phyloP scores from a whole-genome alignment of 495 filamentous ascomycete genomes.

The Aspergillus nidulans region DNA sequence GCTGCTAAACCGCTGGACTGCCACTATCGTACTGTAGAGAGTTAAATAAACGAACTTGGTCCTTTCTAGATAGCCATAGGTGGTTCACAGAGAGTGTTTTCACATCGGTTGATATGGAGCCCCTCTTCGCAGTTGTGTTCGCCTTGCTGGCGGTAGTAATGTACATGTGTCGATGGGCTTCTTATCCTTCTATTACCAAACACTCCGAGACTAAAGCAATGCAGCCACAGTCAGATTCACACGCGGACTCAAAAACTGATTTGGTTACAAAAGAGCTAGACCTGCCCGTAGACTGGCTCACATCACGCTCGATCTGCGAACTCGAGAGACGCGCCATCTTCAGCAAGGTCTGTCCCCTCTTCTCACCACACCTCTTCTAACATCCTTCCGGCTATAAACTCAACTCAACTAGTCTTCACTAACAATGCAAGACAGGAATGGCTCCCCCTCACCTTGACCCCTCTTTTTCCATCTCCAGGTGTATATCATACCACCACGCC shows the following conservation, averaged over 20 bases:
- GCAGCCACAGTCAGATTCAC: not conserved
- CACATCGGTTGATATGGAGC: not conserved
- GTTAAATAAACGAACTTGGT: too few relatives aligned
- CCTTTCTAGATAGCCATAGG: too few relatives aligned
- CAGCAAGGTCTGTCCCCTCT: conserved; percentile 33
- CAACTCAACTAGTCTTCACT: not conserved
- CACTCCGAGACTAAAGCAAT: not conserved
- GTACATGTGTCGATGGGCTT: not conserved
- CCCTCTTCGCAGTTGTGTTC: not conserved
- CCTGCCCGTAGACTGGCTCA: conserved; percentile 45
- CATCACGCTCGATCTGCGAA: conserved; percentile 40
- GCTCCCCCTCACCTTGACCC: conserved; percentile 44
- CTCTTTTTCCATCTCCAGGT: conserved; percentile 43
- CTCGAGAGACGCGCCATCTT: conserved; percentile 52
- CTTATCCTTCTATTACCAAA: not conserved
- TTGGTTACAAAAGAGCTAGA: conserved; percentile 34
- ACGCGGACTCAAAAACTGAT: not conserved
- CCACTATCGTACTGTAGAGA: not conserved
- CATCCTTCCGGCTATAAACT: not conserved
- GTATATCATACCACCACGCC: conserved; percentile 48
- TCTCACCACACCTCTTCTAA: too few relatives aligned
- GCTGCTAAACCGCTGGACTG: not conserved
- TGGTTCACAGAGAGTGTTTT: too few relatives aligned
- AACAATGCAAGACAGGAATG: conserved; percentile 30
- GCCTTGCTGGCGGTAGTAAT: not conserved